These are phyloP conservation scores for Botryotinia calthae DNA, from an alignment of 2,329 filamentous ascomycete genomes.

Conservation along the genomic window DNA sequence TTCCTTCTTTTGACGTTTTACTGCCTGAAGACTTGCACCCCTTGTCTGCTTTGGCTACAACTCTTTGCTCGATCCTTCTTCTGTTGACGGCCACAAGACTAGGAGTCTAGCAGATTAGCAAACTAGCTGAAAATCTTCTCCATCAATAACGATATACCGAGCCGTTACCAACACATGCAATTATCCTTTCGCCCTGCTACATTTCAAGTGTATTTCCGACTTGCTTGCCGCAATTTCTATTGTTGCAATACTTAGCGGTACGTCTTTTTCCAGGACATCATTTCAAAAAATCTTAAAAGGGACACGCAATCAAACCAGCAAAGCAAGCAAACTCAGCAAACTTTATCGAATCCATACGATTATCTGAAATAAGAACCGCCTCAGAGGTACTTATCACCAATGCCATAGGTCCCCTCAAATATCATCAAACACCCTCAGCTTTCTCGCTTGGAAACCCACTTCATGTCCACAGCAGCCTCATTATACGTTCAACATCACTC, in stretches of 20 bases:
- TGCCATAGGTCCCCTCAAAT: not conserved
- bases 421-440: not conserved
- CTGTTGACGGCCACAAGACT: not conserved
- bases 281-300: not conserved
- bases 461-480: slow-evolving; percentile 10
- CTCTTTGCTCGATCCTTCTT: not conserved
- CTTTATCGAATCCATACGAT: slow-evolving; percentile 1
- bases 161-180: slow-evolving; percentile 17
- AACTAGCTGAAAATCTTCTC: not conserved
- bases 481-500: not conserved
- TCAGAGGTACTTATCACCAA: not conserved
- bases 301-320: slow-evolving; percentile 5
- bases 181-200: slow-evolving; percentile 14
- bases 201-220: slow-evolving; percentile 21
- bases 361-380: not conserved
- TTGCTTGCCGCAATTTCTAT: not conserved
- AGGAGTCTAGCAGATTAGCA: not conserved
- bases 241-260: slow-evolving; percentile 7
- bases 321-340: slow-evolving; percentile 7
- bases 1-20: not conserved
- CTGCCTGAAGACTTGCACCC: not conserved
- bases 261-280: not conserved
- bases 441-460: slow-evolving; percentile 6
- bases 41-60: not conserved
- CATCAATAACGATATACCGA: not conserved